Conservation (phyloP, 495 filamentous ascomycete genomes). For the Cudoniella acicularis region DNA sequence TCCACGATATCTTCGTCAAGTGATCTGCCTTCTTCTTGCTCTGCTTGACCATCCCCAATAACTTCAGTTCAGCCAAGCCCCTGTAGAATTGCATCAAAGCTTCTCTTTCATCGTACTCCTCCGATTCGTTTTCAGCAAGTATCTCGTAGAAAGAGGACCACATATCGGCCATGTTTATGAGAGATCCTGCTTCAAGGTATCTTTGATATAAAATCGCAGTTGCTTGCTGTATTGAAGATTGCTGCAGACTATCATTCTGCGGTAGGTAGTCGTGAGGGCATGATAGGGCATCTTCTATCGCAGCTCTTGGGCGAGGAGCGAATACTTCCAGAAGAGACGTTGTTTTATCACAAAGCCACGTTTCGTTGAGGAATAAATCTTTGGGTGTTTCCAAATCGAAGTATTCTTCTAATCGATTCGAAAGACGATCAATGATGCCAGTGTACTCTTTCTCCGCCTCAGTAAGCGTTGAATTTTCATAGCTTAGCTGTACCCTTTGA, state of each 20-base stretch:
- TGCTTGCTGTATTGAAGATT: conserved; percentile 26
- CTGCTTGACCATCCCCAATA: conserved; percentile 80
- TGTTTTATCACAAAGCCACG: conserved; percentile 78
- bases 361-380: conserved; percentile 69
- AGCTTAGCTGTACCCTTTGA: conserved; percentile 82
- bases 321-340: conserved; percentile 80
- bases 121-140: conserved; percentile 58
- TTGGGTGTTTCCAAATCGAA: conserved; percentile 58
- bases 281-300: conserved; percentile 75
- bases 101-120: conserved; percentile 45
- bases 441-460: conserved; percentile 75
- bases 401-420: conserved; percentile 48
- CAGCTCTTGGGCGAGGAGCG: conserved; percentile 70
- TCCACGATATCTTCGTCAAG: conserved; percentile 63
- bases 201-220: conserved; percentile 84
- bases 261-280: conserved; percentile 80
- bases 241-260: conserved; percentile 29
- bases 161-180: conserved; percentile 86
- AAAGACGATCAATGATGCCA: conserved; percentile 63
- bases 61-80: conserved; percentile 76
- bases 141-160: conserved; percentile 84
- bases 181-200: conserved; percentile 81
- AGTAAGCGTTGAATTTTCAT: conserved; percentile 69
- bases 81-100: conserved; percentile 75
- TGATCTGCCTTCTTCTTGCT: conserved; percentile 92